Conservation (phyloP, 441 rosid species). For the Arabidopsis lyrata region DNA sequence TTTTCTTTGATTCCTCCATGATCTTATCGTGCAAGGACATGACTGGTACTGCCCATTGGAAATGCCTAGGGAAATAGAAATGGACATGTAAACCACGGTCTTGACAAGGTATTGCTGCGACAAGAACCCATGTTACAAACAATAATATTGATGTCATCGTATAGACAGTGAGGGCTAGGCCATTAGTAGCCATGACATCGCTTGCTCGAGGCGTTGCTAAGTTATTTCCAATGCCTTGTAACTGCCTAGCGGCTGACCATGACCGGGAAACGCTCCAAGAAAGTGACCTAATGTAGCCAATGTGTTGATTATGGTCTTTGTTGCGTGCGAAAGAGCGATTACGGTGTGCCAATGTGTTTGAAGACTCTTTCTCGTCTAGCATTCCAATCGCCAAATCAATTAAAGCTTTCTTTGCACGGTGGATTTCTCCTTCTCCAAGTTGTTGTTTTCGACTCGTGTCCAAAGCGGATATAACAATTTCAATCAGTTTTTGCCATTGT, state of each 20-base stretch:
- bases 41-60: conserved; percentile 69
- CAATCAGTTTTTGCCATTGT: conserved; percentile 82
- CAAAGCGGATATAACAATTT: conserved; percentile 75
- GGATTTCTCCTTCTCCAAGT: conserved; percentile 84
- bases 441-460: conserved; percentile 40
- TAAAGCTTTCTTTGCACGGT: conserved; percentile 84
- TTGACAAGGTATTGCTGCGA: conserved; percentile 92
- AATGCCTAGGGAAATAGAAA: conserved; percentile 72
- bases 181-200: conserved; percentile 64
- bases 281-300: conserved; percentile 75
- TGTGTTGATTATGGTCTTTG: conserved; percentile 47
- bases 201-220: conserved; percentile 61
- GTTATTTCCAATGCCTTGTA: conserved; percentile 81
- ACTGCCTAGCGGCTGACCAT: conserved; percentile 89
- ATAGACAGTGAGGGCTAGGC: conserved; percentile 67
- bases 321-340: conserved; percentile 80
- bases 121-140: conserved; percentile 90
- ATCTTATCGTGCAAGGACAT: conserved; percentile 67
- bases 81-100: conserved; percentile 87
- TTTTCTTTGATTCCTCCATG: conserved; percentile 76
- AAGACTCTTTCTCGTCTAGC: conserved; percentile 89
- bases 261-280: conserved; percentile 95
- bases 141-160: conserved; percentile 72
- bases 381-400: conserved; percentile 79
- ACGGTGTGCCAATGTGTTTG: conserved; percentile 56